Conservation (phyloP, 768 basidiomycete genomes). For the Leccinum pellstonianum region DNA sequence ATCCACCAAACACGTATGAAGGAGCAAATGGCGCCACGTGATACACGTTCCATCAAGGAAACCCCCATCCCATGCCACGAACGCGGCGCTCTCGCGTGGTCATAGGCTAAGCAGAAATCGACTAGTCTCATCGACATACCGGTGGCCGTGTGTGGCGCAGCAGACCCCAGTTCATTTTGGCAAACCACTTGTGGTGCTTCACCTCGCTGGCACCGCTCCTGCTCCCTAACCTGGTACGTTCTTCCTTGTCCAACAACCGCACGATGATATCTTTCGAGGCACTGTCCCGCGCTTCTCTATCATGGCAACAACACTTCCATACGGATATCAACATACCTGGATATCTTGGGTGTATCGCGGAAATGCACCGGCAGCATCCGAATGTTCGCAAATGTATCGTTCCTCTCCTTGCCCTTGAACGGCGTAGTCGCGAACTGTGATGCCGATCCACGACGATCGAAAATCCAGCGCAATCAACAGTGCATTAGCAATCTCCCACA, state of each 20-base stretch:
- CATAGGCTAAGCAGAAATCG: not conserved
- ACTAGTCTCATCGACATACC: slow-evolving; percentile 46
- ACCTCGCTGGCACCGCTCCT: slow-evolving; percentile 96
- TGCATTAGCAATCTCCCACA: slow-evolving; percentile 35
- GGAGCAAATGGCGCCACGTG: slow-evolving; percentile 16
- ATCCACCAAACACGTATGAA: slow-evolving; percentile 19
- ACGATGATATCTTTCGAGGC: slow-evolving; percentile 85
- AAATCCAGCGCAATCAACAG: slow-evolving; percentile 31
- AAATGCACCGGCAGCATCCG: slow-evolving; percentile 82
- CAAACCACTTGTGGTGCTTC: slow-evolving; percentile 98
- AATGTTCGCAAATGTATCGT: slow-evolving; percentile 96
- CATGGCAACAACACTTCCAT: slow-evolving; percentile 1
- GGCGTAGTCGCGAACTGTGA: slow-evolving; percentile 94
- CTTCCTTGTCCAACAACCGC: slow-evolving; percentile 90
- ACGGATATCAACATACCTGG: slow-evolving; percentile 49
- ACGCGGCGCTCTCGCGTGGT: not conserved
- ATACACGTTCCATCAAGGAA: not conserved
- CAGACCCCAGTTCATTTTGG: slow-evolving; percentile 94
- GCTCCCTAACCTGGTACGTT: slow-evolving; percentile 84
- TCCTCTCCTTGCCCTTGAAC: slow-evolving; percentile 94
- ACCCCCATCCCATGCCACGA: not conserved
- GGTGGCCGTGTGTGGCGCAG: slow-evolving; percentile 91
- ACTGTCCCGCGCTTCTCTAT: slow-evolving; percentile 40
- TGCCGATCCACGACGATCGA: slow-evolving; percentile 18
- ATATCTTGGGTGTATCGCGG: slow-evolving; percentile 79